These are phyloP conservation scores for Tuber magnatum DNA, from an alignment of 495 filamentous ascomycete species.

Conservation along the genomic window DNA sequence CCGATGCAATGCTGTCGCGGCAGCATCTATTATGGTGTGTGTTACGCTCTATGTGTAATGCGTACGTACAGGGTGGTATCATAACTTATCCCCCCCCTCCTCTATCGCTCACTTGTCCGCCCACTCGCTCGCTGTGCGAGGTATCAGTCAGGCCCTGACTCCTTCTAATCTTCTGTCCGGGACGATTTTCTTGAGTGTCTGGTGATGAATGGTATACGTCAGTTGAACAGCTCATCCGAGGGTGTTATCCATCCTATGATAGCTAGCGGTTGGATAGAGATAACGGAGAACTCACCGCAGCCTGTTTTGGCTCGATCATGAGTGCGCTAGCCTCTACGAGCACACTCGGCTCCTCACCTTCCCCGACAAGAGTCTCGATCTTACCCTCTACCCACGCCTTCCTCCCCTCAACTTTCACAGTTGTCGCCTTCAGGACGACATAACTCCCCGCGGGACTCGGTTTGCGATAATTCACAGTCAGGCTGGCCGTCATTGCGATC, in stretches of 20 bases:
- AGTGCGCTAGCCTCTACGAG: slow-evolving; percentile 74
- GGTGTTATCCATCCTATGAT: not conserved
- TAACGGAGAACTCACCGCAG: slow-evolving; percentile 49
- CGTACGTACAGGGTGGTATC: not conserved
- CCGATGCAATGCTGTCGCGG: not conserved
- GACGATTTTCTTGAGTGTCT: not conserved
- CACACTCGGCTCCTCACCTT: slow-evolving; percentile 55
- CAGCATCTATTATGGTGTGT: not conserved
- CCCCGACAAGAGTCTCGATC: slow-evolving; percentile 70
- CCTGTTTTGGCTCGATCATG: slow-evolving; percentile 83
- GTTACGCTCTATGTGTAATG: not conserved
- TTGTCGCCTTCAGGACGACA: slow-evolving; percentile 71
- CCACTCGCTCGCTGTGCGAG: not conserved
- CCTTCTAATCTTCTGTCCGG: not conserved
- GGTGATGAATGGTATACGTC: not conserved
- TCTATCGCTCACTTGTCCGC: not conserved
- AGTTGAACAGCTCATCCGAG: not conserved
- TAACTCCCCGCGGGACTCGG: slow-evolving; percentile 71
- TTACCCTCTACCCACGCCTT: slow-evolving; percentile 94
- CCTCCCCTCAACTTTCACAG: slow-evolving; percentile 79
- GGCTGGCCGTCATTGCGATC: slow-evolving; percentile 80
- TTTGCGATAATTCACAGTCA: slow-evolving; percentile 80
- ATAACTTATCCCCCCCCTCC: not conserved
- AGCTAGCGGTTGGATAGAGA: not conserved
- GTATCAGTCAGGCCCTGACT: not conserved